Evolutionary conservation across 257 asterid species (phyloP).

Genomic region (Solanum tarapatanum): DNA sequence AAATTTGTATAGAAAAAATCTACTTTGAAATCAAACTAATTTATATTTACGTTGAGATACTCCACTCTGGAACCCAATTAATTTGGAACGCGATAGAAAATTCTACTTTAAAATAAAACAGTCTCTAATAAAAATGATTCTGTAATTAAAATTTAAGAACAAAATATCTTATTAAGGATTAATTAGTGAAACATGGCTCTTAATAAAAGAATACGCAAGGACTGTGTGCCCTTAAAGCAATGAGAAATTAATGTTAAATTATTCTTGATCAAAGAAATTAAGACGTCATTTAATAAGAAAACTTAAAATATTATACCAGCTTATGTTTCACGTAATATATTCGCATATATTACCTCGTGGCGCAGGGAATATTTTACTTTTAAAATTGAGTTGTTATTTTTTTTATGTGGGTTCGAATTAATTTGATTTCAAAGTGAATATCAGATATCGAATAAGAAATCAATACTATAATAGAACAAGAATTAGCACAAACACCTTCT

Average conservation of each 20-base stretch:
- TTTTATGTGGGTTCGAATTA: background rate
- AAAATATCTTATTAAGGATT: background rate
- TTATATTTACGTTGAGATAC: background rate
- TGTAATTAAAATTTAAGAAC: fast-evolving
- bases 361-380: background rate
- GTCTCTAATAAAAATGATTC: background rate
- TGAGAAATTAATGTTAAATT: background rate
- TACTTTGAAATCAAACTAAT: background rate
- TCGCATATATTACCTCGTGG: background rate
- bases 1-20: background rate
- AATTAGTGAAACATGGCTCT: background rate
- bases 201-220: background rate
- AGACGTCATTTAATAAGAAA: background rate
- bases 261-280: background rate
- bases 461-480: background rate
- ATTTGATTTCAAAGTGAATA: background rate
- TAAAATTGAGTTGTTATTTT: background rate
- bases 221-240: background rate
- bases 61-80: background rate
- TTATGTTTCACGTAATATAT: background rate
- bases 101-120: background rate
- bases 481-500: background rate
- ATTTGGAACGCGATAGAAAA: background rate
- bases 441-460: background rate
- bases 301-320: background rate